Conservation (phyloP, 2,329 filamentous ascomycete genomes). For the Cladosporium halotolerans region DNA sequence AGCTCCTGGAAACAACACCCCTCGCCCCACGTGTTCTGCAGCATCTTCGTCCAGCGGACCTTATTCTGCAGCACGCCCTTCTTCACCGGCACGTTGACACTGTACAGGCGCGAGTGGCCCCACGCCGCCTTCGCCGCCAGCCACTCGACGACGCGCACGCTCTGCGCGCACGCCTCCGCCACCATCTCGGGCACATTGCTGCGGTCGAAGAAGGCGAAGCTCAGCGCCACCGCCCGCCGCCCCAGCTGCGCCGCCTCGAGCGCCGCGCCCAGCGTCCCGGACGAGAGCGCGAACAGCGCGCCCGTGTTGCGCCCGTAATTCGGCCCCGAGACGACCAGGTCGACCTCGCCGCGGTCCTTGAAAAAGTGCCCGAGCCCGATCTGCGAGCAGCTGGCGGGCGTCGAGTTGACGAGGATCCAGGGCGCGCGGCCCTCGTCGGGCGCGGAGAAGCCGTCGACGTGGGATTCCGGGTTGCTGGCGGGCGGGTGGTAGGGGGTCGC, state of each 20-base stretch:
- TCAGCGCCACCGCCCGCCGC: slow-evolving; percentile 65
- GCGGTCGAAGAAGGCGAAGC: slow-evolving; percentile 81
- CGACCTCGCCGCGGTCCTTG: slow-evolving; percentile 36
- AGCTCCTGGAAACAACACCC: slow-evolving; percentile 83
- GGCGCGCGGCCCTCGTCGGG: slow-evolving; percentile 35
- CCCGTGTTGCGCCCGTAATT: slow-evolving; percentile 48
- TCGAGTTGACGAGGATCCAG: slow-evolving; percentile 46
- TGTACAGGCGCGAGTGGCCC: slow-evolving; percentile 63
- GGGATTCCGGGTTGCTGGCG: slow-evolving; percentile 23
- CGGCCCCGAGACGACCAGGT: slow-evolving; percentile 44
- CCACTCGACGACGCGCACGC: slow-evolving; percentile 71
- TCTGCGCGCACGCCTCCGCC: slow-evolving; percentile 65
- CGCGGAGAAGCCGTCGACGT: slow-evolving; percentile 20
- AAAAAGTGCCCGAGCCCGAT: slow-evolving; percentile 45
- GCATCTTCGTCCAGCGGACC: slow-evolving; percentile 74
- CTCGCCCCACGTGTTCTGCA: slow-evolving; percentile 86
- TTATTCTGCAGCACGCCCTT: slow-evolving; percentile 63
- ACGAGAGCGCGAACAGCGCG: slow-evolving; percentile 44
- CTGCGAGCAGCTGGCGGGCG: slow-evolving; percentile 45
- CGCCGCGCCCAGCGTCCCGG: slow-evolving; percentile 45
- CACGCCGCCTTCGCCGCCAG: slow-evolving; percentile 67
- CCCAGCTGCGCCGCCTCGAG: slow-evolving; percentile 45
- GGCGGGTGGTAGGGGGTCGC: slow-evolving; percentile 56
- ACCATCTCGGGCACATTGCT: slow-evolving; percentile 81
- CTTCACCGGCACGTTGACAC: slow-evolving; percentile 81